Conservation (phyloP, 2,329 filamentous ascomycete genomes). For the Thielaviopsis populi region DNA sequence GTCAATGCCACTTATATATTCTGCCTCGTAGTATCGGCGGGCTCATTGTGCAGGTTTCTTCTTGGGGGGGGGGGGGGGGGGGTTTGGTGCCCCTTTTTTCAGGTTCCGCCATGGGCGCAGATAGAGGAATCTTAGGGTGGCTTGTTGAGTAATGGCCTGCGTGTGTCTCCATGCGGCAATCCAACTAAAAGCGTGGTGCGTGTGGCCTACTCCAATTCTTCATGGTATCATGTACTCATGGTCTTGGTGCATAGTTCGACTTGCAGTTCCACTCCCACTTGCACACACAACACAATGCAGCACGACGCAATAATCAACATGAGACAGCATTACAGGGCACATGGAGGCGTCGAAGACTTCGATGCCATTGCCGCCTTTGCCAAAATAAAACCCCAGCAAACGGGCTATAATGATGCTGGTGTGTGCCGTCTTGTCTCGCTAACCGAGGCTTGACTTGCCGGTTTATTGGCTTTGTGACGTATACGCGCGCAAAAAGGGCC, state of each 20-base stretch:
- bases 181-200: not conserved
- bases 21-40: too few species aligned
- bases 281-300: not conserved
- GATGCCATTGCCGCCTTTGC: not conserved
- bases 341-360: not conserved
- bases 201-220: not conserved
- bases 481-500: not conserved
- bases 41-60: not conserved
- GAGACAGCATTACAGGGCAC: not conserved
- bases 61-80: too few species aligned
- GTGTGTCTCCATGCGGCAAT: not conserved
- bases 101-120: not conserved
- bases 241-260: not conserved
- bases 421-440: not conserved
- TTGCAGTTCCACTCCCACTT: not conserved
- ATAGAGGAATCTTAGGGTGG: not conserved
- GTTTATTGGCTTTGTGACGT: not conserved
- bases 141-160: not conserved
- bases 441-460: not conserved
- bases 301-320: not conserved
- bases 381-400: not conserved
- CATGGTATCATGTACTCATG: not conserved
- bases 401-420: not conserved
- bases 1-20: not conserved
- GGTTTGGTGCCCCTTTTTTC: not conserved